These are phyloP conservation scores for Podospora bellae-mahoneyi DNA, from an alignment of 495 filamentous ascomycete species.

Conservation along the genomic window DNA sequence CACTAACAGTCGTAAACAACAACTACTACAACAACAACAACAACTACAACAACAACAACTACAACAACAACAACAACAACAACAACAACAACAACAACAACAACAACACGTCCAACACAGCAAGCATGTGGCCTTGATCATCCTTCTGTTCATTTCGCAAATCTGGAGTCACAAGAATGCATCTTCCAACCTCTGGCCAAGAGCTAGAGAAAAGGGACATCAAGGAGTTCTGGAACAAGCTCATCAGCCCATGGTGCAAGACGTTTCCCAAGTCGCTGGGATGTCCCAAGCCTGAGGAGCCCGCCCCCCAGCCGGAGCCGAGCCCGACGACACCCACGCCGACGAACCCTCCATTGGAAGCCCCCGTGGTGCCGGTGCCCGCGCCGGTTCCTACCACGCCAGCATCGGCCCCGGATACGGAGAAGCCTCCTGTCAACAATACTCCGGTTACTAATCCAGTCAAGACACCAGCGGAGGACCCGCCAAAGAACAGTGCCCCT, in stretches of 20 bases:
- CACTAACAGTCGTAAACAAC: background rate
- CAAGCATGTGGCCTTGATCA: slow-evolving; percentile 10
- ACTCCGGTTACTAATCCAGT: background rate
- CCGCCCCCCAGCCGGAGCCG: slow-evolving; percentile 1
- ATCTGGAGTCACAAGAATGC: slow-evolving; percentile 10
- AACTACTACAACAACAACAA: no score
- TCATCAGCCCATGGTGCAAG: slow-evolving; percentile 15
- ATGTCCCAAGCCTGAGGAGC: slow-evolving; percentile 3
- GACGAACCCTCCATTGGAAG: background rate
- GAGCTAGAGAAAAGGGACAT: slow-evolving; percentile 9
- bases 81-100: background rate
- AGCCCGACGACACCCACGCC: slow-evolving; percentile 8
- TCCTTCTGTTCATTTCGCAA: background rate
- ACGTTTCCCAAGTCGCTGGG: slow-evolving; percentile 11
- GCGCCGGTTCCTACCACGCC: slow-evolving; percentile 1
- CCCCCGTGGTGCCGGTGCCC: background rate
- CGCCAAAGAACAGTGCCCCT: background rate
- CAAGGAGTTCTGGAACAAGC: background rate
- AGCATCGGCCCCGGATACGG: background rate
- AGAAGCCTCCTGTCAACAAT: background rate
- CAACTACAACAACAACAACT: background rate
- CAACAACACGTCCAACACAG: background rate
- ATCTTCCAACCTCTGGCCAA: slow-evolving; percentile 8
- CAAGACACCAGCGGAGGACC: background rate
- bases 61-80: no score